Conservation (phyloP, 345 rosid species). For the Kernera saxatilis region DNA sequence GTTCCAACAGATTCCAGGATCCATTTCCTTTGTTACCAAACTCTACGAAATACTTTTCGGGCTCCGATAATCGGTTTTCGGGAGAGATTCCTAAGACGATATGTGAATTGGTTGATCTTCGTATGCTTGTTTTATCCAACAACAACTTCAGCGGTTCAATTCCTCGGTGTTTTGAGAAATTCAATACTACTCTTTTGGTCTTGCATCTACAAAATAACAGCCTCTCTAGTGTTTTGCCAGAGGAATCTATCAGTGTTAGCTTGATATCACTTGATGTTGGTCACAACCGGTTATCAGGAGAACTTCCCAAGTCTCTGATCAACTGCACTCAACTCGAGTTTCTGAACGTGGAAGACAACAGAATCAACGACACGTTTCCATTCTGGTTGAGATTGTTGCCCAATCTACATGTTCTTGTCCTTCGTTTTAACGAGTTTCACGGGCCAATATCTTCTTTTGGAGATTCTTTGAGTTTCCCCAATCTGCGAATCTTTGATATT, state of each 20-base stretch:
- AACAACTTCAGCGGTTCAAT: conserved; percentile 25
- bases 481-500: conserved; percentile 42
- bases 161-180: conserved; percentile 15
- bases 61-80: neutral
- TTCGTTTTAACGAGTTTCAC: conserved; percentile 39
- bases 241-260: neutral
- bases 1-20: neutral
- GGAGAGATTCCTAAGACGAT: conserved; percentile 3
- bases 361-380: conserved; percentile 31
- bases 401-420: conserved; percentile 32
- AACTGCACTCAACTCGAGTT: no score
- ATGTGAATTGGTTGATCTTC: neutral
- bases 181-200: neutral
- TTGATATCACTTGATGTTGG: neutral
- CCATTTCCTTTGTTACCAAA: neutral
- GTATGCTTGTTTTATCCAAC: conserved; percentile 15
- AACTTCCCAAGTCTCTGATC: conserved; percentile 28
- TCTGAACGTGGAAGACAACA: no score
- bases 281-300: conserved; percentile 21
- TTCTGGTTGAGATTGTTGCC: conserved; percentile 30
- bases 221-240: conserved; percentile 9
- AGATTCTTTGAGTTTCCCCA: neutral
- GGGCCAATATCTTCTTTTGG: conserved; percentile 27
- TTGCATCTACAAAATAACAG: conserved; percentile 16
- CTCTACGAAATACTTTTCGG: neutral